A percentile compares a stretch with the other conserved stretches of the same genome.
These are phyloP conservation scores for Trichoderma guizhouense DNA, from an alignment of 2,329 filamentous ascomycete genomes.

Conservation along the genomic window DNA sequence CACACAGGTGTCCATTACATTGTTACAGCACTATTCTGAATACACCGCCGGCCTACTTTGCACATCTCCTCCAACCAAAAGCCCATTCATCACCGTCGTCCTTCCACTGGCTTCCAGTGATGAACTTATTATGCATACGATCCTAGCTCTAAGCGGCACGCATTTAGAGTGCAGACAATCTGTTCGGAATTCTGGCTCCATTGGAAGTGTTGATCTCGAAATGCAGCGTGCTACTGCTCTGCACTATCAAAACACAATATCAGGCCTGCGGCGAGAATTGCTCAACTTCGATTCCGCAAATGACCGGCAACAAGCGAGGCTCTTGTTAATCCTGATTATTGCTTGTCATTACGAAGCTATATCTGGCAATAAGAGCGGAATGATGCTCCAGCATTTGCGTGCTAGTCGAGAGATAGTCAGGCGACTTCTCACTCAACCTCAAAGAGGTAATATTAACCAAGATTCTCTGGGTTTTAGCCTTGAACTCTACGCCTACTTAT, in stretches of 20 bases:
- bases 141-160: neutral
- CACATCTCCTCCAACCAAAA: neutral
- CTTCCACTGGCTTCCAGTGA: slow-evolving; percentile 2
- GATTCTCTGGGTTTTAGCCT: neutral
- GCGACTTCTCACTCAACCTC: neutral
- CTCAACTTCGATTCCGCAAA: neutral
- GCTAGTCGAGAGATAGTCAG: neutral
- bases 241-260: slow-evolving; percentile 7
- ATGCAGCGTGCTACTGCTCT: neutral
- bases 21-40: neutral
- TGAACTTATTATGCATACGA: slow-evolving; percentile 1
- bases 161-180: neutral
- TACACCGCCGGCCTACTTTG: neutral
- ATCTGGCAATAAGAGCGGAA: neutral
- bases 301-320: neutral
- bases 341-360: neutral
- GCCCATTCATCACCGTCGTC: neutral
- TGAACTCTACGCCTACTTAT: neutral
- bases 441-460: neutral
- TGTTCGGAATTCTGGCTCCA: neutral
- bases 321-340: neutral
- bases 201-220: neutral
- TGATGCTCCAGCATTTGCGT: slow-evolving; percentile 3
- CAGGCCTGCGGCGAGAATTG: neutral
- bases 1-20: neutral